Conservation (phyloP, 768 basidiomycete species). For the Piloderma croceum region DNA sequence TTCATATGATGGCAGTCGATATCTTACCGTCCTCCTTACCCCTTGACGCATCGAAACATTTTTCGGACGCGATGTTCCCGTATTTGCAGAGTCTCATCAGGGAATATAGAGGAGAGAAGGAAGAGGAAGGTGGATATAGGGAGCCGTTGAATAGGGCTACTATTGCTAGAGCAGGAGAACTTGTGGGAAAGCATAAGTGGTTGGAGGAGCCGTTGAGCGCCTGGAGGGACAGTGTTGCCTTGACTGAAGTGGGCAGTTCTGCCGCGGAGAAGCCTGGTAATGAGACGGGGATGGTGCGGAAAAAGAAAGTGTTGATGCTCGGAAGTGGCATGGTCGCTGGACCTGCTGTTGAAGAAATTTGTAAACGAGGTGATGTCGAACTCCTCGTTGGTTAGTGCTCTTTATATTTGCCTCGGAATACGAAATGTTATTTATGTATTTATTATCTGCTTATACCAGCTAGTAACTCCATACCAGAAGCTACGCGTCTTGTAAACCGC, state of each 20-base stretch:
- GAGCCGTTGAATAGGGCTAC: slow-evolving; percentile 64
- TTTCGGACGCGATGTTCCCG: slow-evolving; percentile 59
- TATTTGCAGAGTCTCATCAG: slow-evolving; percentile 59
- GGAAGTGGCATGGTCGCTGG: slow-evolving; percentile 96
- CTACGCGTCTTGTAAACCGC: slow-evolving; percentile 38
- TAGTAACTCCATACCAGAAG: slow-evolving; percentile 64
- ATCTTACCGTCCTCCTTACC: slow-evolving; percentile 86
- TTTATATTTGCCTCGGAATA: slow-evolving; percentile 9
- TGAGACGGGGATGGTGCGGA: slow-evolving; percentile 15
- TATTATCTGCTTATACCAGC: slow-evolving; percentile 36
- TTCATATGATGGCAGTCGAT: slow-evolving; percentile 84
- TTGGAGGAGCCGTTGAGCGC: slow-evolving; percentile 45
- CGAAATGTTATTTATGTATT: too few relatives aligned
- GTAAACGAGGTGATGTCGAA: slow-evolving; percentile 54
- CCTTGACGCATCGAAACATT: slow-evolving; percentile 73
- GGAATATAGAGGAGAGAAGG: slow-evolving; percentile 27
- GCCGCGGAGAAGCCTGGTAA: not conserved
- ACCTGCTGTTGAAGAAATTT: slow-evolving; percentile 76
- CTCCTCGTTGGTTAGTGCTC: slow-evolving; percentile 67
- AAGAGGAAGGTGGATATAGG: slow-evolving; percentile 21
- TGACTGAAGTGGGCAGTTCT: not conserved
- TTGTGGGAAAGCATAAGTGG: slow-evolving; percentile 53
- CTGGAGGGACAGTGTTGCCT: slow-evolving; percentile 27
- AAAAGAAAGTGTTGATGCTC: slow-evolving; percentile 71
- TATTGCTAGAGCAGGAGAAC: slow-evolving; percentile 53